Base-by-base conservation (phyloP, 352 stramenopile genomes). In the Pythium grandisporangium region DNA sequence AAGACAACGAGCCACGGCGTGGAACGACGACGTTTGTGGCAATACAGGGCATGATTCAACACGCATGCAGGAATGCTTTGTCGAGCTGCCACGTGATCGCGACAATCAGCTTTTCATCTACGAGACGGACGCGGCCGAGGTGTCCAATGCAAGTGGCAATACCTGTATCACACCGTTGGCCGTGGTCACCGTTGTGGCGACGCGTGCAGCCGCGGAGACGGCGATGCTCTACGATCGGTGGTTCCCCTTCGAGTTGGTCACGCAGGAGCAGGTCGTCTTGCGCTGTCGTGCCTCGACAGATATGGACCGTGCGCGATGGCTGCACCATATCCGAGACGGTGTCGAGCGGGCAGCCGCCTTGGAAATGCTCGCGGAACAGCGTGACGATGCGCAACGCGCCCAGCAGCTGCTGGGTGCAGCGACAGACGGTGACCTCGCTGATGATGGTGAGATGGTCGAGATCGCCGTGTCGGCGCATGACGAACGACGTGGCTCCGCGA, bases 191-290 rank as follows among this genome's bases (percentile, higher is more conserved):
- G 59, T 60, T 1, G 45, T 79, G 10, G 66, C 58, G 3, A 84
- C 72, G 20, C 49, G 63, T 1, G 67, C 67, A 0, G 22, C 20
- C 12, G 23, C 19, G 8, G 22, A 6, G 7, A 33, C 8, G 5
- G 14, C 38, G 11, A 24, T 24, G 7, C 11, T 11, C 38, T 34
- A 21, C 22, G 38, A 7, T 13, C 30, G 42, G 30, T 55, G 65
- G 17, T 86, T 76, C 26, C 67, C 72, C 3, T 86, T 86, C 35
- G 67, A 86, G 36, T 64, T 86, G n/a, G 34, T 83, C 25, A 83
- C 72, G 5, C 60, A 80, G 16, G 65, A 83, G 23, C 72, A 83
- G 27, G 59, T 84, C 38, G 57, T 83, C 4, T 25, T 86, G 22
- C 81, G 67, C 42, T 83, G 70, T 23, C 71, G 70, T 17, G 72